These are phyloP conservation scores for Jaltomata sinuosa DNA, from an alignment of 257 asterid genomes.

Conservation along the genomic window DNA sequence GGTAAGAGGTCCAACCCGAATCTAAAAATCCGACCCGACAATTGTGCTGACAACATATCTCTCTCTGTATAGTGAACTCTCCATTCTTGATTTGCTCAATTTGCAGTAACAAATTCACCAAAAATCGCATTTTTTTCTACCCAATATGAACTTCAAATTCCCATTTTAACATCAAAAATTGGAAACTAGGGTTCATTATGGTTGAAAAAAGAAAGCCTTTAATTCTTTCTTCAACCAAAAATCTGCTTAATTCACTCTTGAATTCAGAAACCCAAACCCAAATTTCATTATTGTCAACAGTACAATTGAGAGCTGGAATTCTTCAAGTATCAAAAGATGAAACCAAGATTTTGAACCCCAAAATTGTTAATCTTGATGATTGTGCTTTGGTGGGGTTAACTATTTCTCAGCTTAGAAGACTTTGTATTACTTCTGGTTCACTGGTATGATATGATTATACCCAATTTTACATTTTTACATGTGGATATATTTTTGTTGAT, in stretches of 20 bases:
- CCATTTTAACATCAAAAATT: not conserved
- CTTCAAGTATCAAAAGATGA: conserved; percentile 29
- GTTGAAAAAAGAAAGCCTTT: conserved; percentile 73
- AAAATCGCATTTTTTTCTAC: too few species aligned
- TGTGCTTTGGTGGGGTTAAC: conserved; percentile 72
- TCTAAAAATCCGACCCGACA: too few species aligned
- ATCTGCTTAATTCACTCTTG: conserved; percentile 51
- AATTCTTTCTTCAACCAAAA: conserved; percentile 77
- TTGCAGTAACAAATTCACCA: too few species aligned
- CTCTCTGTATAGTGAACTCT: too few species aligned
- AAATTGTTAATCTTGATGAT: conserved; percentile 26
- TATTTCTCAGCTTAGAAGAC: conserved; percentile 48
- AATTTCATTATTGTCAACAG: conserved; percentile 12
- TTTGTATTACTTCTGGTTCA: conserved; percentile 84
- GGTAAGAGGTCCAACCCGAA: too few species aligned
- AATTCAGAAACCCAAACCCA: conserved; percentile 5
- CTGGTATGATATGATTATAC: conserved; percentile 22
- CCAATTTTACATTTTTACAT: not conserved
- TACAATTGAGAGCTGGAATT: conserved; percentile 58
- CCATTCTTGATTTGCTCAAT: too few species aligned
- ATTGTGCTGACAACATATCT: too few species aligned
- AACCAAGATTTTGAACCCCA: not conserved
- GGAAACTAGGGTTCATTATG: conserved; percentile 29
- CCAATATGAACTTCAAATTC: too few species aligned
- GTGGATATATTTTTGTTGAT: not conserved